Evolutionary conservation across 2,329 filamentous ascomycete species (phyloP).

Genomic region (Furcasterigmium furcatum): DNA sequence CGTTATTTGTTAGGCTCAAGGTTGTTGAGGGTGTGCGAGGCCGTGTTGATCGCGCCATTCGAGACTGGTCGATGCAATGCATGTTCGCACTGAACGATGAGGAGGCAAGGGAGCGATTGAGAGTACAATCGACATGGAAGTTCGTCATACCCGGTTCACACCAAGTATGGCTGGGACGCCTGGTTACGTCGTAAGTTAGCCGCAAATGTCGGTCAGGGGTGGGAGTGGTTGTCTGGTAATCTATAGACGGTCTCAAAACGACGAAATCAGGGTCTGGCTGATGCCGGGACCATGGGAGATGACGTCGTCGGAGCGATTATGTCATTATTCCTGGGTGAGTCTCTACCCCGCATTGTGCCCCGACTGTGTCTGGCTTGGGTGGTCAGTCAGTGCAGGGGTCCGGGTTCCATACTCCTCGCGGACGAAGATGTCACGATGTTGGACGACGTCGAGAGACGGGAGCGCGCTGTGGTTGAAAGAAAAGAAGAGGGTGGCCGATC

Average conservation of each 20-base stretch:
- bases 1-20: neutral
- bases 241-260: neutral
- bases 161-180: no score
- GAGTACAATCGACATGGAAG: no score
- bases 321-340: neutral
- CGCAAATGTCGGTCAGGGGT: neutral
- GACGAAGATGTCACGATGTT: neutral
- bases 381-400: neutral
- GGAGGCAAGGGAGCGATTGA: no score
- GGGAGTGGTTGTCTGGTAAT: neutral
- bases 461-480: no score
- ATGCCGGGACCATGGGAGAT: neutral
- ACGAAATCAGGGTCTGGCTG: neutral
- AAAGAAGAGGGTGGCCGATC: neutral
- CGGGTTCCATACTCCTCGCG: no score
- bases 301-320: slow-evolving; percentile 1
- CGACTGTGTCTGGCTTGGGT: neutral
- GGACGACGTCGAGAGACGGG: neutral
- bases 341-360: slow-evolving; percentile 1
- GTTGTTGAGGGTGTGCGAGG: no score
- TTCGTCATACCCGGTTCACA: no score
- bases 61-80: no score
- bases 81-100: no score
- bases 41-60: no score
- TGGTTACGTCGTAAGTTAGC: no score